Conservation (phyloP, 257 asterid genomes). For the Plantago major region DNA sequence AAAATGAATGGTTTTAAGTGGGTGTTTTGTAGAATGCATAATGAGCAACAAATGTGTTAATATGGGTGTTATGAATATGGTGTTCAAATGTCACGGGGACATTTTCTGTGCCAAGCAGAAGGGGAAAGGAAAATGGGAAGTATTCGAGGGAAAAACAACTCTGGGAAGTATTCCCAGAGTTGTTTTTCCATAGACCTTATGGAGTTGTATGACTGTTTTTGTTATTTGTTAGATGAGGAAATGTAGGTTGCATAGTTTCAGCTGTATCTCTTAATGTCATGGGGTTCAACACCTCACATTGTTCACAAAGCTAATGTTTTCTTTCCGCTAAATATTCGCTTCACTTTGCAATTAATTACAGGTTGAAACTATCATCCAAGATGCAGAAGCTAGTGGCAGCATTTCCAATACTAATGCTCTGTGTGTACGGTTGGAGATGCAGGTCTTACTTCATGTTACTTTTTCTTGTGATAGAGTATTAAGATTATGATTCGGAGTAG, state of each 20-base stretch:
- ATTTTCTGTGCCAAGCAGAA: no score
- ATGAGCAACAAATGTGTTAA: conserved; percentile 10
- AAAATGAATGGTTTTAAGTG: neutral
- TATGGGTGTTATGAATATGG: neutral
- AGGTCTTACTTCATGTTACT: conserved; percentile 37
- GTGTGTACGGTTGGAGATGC: conserved; percentile 51
- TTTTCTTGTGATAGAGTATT: neutral
- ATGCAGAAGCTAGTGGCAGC: conserved; percentile 66
- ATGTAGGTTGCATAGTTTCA: conserved; percentile 7
- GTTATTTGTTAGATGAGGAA: neutral
- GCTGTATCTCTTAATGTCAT: neutral
- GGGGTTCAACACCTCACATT: neutral
- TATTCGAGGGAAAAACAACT: neutral
- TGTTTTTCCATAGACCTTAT: no score
- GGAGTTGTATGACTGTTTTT: neutral
- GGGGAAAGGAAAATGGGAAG: no score
- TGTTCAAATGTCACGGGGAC: no score
- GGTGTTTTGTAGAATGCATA: conserved; percentile 2
- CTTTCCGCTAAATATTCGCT: conserved; percentile 14
- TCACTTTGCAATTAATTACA: conserved; percentile 25
- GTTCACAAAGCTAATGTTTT: neutral
- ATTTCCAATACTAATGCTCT: conserved; percentile 65
- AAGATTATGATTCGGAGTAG: neutral
- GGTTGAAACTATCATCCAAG: conserved; percentile 85
- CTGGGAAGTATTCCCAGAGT: neutral